Evolutionary conservation across 148 eudicot species (phyloP).

Genomic region (Chenopodium quinoa): DNA sequence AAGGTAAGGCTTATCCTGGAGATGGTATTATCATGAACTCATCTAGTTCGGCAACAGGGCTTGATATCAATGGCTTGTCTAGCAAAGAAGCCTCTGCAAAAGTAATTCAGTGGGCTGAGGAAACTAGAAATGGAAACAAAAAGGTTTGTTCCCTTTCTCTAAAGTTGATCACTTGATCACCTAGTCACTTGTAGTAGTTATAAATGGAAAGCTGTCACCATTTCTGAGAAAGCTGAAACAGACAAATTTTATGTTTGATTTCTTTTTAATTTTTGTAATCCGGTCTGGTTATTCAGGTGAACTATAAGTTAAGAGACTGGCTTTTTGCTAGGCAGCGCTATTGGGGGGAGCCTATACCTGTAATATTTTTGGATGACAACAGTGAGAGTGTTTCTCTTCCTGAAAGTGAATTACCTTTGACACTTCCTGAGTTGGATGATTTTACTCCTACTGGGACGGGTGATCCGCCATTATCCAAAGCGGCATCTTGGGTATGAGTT

Average conservation of each 20-base stretch:
- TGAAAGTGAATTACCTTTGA: constrained; percentile 83
- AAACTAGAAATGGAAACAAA: constrained; percentile 73
- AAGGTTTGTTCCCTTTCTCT: constrained; percentile 46
- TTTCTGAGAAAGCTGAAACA: background rate
- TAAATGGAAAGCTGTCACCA: background rate
- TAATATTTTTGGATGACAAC: constrained; percentile 59
- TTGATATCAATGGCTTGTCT: constrained; percentile 74
- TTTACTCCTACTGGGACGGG: constrained; percentile 99
- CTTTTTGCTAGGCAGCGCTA: constrained; percentile 97
- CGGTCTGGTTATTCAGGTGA: constrained; percentile 48
- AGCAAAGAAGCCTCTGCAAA: constrained; percentile 70
- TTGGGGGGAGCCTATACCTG: constrained; percentile 99
- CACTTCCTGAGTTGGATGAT: constrained; percentile 96
- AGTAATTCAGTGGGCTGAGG: constrained; percentile 79
- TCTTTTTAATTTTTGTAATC: background rate
- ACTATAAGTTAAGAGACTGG: constrained; percentile 95
- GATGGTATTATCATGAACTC: constrained; percentile 69
- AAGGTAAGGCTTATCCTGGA: constrained; percentile 57
- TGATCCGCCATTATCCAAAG: constrained; percentile 94
- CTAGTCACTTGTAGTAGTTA: background rate
- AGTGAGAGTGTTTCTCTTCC: constrained; percentile 71
- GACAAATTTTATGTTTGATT: background rate
- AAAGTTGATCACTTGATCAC: constrained; percentile 7
- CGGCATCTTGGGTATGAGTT: constrained; percentile 74
- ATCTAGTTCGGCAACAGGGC: constrained; percentile 62